A percentile compares a stretch with the other conserved stretches of the same genome.
Conservation (phyloP, 1,284 basidiomycete species). For the Malassezia vespertilionis region DNA sequence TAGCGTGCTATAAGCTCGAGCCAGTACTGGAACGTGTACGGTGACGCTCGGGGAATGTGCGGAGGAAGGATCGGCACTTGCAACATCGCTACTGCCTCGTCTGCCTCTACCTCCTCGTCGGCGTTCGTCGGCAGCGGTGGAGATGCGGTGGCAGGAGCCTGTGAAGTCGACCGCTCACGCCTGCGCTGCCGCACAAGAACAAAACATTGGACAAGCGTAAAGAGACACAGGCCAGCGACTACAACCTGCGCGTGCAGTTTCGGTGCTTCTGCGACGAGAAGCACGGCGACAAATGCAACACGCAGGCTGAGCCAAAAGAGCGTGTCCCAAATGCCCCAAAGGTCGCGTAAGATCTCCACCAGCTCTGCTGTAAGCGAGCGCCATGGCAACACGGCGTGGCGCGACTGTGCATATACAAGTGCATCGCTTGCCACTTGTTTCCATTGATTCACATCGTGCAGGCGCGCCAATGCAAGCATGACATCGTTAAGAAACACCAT, state of each 20-base stretch:
- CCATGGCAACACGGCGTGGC: too few relatives aligned
- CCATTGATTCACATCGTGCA: constrained; percentile 1
- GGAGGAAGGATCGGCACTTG: constrained; percentile 11
- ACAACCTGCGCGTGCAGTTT: background rate
- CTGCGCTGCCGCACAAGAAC: background rate
- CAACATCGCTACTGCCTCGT: background rate
- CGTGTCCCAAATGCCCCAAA: background rate
- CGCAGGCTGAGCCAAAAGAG: background rate
- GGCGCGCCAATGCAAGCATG: constrained; percentile 1
- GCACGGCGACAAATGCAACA: background rate
- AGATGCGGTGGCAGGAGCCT: background rate
- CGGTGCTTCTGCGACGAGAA: background rate
- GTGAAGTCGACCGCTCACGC: background rate
- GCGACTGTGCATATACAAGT: background rate
- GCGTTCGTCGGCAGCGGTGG: background rate
- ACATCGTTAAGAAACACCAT: constrained; percentile 2
- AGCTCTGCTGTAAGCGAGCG: too few relatives aligned
- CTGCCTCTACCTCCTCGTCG: background rate
- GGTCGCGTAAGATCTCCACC: background rate
- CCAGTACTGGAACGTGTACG: constrained; percentile 1
- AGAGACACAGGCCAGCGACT: background rate
- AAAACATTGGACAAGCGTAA: background rate
- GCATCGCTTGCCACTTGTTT: background rate
- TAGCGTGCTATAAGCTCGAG: constrained; percentile 6
- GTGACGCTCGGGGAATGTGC: background rate